Conservation (phyloP, 129 eudicot genomes). For the Flaveria linearis region DNA sequence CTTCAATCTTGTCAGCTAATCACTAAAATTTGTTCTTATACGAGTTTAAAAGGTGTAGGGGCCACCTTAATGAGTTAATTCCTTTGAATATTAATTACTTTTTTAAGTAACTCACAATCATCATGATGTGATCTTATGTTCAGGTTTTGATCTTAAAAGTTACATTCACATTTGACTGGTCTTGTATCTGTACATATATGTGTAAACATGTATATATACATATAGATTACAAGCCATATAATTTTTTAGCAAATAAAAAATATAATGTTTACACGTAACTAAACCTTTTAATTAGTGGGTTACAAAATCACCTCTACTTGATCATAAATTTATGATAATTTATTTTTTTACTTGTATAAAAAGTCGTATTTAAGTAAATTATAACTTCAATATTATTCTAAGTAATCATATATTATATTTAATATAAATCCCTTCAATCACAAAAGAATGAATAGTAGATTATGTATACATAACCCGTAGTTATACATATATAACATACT, state of each 20-base stretch:
- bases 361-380: too few species aligned
- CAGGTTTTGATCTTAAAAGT: conserved; percentile 18
- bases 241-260: not conserved
- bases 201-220: not conserved
- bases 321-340: too few species aligned
- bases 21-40: conserved; percentile 41
- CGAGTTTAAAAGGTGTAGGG: conserved; percentile 68
- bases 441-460: too few species aligned
- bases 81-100: conserved; percentile 26
- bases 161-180: conserved; percentile 47
- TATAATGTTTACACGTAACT: not conserved
- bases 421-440: too few species aligned
- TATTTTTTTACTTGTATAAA: too few species aligned
- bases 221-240: not conserved
- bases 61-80: conserved; percentile 31
- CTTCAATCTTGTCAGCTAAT: conserved; percentile 42
- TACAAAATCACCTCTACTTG: not conserved
- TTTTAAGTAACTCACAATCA: conserved; percentile 15
- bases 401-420: too few species aligned
- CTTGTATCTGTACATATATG: conserved; percentile 17
- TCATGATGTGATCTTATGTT: conserved; percentile 30
- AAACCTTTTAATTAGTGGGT: conserved; percentile 7
- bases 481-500: too few species aligned
- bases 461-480: too few species aligned
- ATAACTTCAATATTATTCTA: too few species aligned